Conservation (phyloP, 371 early-diverging fungal genomes). For the Mortierella sp. region DNA sequence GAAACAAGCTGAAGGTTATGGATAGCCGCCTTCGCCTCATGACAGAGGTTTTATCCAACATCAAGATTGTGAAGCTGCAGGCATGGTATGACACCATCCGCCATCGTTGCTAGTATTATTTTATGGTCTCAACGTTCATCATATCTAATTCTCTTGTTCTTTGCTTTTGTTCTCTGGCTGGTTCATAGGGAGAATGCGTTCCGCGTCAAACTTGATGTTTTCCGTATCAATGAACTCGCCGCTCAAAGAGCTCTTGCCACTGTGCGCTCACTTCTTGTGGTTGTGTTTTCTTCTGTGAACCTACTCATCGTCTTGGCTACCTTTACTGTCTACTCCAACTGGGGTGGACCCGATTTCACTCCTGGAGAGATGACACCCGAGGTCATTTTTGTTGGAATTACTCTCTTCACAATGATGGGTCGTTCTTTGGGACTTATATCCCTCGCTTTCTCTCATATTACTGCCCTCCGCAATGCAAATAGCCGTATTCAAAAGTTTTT, state of each 20-base stretch:
- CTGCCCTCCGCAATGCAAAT: conserved; percentile 85
- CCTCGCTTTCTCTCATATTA: conserved; percentile 65
- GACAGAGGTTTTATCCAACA: conserved; percentile 92
- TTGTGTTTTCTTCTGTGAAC: conserved; percentile 67
- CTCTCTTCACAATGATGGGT: conserved; percentile 92
- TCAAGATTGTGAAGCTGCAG: conserved; percentile 92
- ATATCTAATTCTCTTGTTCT: not conserved
- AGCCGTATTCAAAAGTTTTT: conserved; percentile 84
- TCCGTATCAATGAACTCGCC: conserved; percentile 67
- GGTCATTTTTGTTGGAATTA: conserved; percentile 90
- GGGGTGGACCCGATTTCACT: conserved; percentile 56
- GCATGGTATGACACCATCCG: conserved; percentile 59
- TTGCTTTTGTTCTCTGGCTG: conserved; percentile 43
- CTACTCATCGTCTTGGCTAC: conserved; percentile 89
- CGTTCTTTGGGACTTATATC: conserved; percentile 88
- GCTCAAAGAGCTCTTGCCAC: conserved; percentile 63
- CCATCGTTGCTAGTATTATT: conserved; percentile 59
- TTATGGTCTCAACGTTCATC: not conserved
- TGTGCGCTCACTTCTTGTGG: conserved; percentile 30
- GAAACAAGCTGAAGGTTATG: conserved; percentile 47
- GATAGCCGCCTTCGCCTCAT: conserved; percentile 51
- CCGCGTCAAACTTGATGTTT: conserved; percentile 27
- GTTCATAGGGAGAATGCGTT: conserved; percentile 66
- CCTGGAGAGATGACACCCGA: conserved; percentile 76
- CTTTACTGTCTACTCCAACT: conserved; percentile 80